Evolutionary conservation across 495 filamentous ascomycete genomes (phyloP).

Genomic region (Talaromyces thailandensis): DNA sequence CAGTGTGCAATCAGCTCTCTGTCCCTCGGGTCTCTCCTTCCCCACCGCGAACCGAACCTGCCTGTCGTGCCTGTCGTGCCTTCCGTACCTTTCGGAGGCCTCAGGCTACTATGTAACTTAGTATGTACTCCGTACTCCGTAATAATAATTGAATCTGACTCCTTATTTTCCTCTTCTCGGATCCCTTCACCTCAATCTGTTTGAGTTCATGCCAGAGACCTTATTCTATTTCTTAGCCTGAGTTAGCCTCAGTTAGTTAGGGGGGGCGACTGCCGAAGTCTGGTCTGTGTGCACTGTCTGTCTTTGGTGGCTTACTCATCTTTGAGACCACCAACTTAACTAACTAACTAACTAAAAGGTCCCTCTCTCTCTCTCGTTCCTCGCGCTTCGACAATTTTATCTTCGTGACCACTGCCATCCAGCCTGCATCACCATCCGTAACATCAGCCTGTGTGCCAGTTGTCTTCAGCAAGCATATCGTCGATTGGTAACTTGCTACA

Average conservation of each 20-base stretch:
- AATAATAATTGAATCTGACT: no score
- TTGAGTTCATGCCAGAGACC: not conserved
- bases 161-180: not conserved
- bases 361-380: not conserved
- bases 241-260: no score
- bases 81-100: not conserved
- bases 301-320: not conserved
- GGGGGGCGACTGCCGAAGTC: not conserved
- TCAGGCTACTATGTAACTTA: no score
- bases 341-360: no score
- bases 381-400: not conserved
- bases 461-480: not conserved
- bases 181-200: not conserved
- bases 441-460: not conserved
- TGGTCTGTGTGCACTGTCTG: not conserved
- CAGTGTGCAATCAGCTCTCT: no score
- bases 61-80: not conserved
- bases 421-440: not conserved
- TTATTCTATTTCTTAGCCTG: not conserved
- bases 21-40: not conserved
- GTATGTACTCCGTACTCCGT: no score
- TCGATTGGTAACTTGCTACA: slow-evolving; percentile 1
- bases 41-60: not conserved
- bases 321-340: not conserved
- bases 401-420: not conserved